These are phyloP conservation scores for Cutaneotrichosporon curvatum DNA, from an alignment of 1,284 basidiomycete genomes.

Conservation along the genomic window DNA sequence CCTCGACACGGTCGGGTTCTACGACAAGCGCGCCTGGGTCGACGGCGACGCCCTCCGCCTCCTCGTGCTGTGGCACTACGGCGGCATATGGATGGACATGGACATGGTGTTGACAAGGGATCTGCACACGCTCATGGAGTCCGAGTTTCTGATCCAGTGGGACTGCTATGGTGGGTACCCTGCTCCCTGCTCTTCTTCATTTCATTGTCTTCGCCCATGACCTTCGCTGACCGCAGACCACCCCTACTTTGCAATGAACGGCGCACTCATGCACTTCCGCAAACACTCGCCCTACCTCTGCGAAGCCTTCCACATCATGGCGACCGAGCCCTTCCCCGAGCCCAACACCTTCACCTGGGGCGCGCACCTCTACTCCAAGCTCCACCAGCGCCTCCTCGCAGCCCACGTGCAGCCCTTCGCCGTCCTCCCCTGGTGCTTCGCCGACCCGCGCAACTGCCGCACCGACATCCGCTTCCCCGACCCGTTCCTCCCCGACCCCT, in stretches of 20 bases:
- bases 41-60: slow-evolving; percentile 82
- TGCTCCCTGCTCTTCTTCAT: too few relatives aligned
- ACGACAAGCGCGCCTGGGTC: slow-evolving; percentile 77
- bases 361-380: slow-evolving; percentile 74
- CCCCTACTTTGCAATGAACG: slow-evolving; percentile 76
- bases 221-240: slow-evolving; percentile 56
- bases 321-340: slow-evolving; percentile 61
- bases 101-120: slow-evolving; percentile 80
- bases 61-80: slow-evolving; percentile 77
- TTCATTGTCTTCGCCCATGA: too few relatives aligned
- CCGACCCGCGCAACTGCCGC: slow-evolving; percentile 79
- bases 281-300: slow-evolving; percentile 85
- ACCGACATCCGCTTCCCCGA: slow-evolving; percentile 84
- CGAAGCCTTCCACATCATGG: slow-evolving; percentile 87
- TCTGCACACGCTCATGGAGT: slow-evolving; percentile 71
- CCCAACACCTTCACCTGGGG: slow-evolving; percentile 85
- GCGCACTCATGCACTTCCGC: slow-evolving; percentile 84
- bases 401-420: slow-evolving; percentile 71
- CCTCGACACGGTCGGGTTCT: slow-evolving; percentile 19
- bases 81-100: slow-evolving; percentile 94
- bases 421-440: slow-evolving; percentile 85
- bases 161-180: slow-evolving; percentile 75
- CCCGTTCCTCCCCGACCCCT: slow-evolving; percentile 65
- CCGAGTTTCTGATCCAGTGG: slow-evolving; percentile 93
- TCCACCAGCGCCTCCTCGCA: slow-evolving; percentile 72